Percentiles rank a stretch among this genome's conserved stretches.
These are phyloP conservation scores for Cenchrus fungigraminus DNA, from an alignment of 176 grass and related monocot genomes.

Conservation along the genomic window DNA sequence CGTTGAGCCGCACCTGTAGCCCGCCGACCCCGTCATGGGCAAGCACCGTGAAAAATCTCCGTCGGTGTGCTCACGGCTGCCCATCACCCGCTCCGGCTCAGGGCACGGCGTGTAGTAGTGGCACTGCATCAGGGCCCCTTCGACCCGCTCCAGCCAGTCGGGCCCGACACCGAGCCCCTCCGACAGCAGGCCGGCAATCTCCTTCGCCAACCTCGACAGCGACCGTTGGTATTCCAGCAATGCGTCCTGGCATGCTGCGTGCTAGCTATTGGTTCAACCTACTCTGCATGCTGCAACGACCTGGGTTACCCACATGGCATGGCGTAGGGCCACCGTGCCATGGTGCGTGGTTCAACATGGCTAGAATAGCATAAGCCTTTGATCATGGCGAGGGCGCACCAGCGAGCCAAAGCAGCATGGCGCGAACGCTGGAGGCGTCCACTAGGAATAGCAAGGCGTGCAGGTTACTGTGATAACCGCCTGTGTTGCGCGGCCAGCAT, in stretches of 20 bases:
- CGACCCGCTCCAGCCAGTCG: conserved; percentile 32
- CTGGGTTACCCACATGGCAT: too few species aligned
- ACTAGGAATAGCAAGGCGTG: too few species aligned
- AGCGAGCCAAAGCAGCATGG: too few species aligned
- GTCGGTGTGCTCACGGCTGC: conserved; percentile 50
- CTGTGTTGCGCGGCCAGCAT: too few species aligned
- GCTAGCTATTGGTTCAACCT: neutral
- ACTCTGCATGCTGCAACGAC: too few species aligned
- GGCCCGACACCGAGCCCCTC: conserved; percentile 37
- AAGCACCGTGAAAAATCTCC: conserved; percentile 34
- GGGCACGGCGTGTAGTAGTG: conserved; percentile 64
- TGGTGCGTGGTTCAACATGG: too few species aligned
- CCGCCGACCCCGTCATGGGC: conserved; percentile 40
- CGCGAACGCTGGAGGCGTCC: too few species aligned
- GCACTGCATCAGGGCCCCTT: conserved; percentile 41
- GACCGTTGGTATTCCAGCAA: conserved; percentile 33
- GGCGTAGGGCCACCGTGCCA: too few species aligned
- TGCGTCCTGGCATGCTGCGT: conserved; percentile 18
- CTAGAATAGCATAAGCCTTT: too few species aligned
- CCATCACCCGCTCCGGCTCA: conserved; percentile 30
- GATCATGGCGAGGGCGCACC: too few species aligned
- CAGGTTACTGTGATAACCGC: too few species aligned
- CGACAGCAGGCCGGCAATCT: conserved; percentile 30
- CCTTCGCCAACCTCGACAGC: neutral
- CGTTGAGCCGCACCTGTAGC: conserved; percentile 37